Percentiles rank a stretch among this genome's conserved stretches.
phyloP scores from a whole-genome alignment of 2,329 filamentous ascomycete species.

The Colletotrichum tabaci region DNA sequence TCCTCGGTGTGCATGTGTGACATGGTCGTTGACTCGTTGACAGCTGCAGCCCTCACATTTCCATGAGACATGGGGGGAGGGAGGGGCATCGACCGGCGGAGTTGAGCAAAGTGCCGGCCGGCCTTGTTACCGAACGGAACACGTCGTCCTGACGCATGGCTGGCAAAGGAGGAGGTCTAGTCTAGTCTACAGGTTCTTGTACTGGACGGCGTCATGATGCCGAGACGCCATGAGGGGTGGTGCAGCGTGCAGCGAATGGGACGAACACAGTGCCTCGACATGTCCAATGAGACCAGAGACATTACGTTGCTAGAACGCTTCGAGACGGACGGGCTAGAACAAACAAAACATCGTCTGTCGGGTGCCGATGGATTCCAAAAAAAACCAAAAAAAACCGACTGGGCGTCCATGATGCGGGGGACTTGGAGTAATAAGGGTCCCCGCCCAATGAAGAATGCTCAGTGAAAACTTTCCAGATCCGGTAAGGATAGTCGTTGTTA shows the following conservation, averaged over 20 bases:
- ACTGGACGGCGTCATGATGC: not conserved
- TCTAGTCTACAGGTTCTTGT: not conserved
- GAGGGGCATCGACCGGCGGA: not conserved
- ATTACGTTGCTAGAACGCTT: not conserved
- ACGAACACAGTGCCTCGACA: conserved; percentile 18
- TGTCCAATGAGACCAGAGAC: not conserved
- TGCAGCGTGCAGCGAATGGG: conserved; percentile 21
- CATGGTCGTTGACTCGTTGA: conserved; percentile 16
- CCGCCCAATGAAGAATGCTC: conserved; percentile 12
- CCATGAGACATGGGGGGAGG: not conserved
- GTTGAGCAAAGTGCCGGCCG: not conserved
- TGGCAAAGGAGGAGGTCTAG: not conserved
- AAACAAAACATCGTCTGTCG: not conserved
- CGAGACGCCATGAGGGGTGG: not conserved
- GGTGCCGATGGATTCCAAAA: conserved; percentile 11
- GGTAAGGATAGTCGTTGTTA: conserved; percentile 5
- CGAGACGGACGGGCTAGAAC: too few relatives aligned
- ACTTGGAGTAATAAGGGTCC: not conserved
- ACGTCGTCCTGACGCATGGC: not conserved
- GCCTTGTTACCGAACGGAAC: not conserved
- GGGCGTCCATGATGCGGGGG: conserved; percentile 11
- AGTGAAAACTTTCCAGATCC: conserved; percentile 24
- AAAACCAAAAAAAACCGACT: conserved; percentile 1
- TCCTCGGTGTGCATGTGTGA: conserved; percentile 3
- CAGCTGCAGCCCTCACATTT: not conserved